A percentile compares a stretch with the other conserved stretches of the same genome.
These are phyloP conservation scores for Pisolithus sp. DNA, from an alignment of 768 basidiomycete species.

Conservation along the genomic window DNA sequence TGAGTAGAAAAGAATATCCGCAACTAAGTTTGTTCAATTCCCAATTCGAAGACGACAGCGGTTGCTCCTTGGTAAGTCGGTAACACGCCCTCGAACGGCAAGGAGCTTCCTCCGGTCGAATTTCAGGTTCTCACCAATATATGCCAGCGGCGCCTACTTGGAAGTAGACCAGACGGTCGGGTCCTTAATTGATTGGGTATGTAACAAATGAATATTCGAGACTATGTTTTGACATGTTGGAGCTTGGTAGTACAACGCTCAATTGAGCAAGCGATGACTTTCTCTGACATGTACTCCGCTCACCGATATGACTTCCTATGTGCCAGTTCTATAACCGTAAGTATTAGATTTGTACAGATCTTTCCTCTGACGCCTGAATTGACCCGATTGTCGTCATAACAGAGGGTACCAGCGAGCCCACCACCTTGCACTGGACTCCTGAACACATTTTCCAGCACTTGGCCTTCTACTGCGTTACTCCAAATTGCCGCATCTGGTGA, in stretches of 20 bases:
- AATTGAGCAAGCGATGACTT: conserved; percentile 16
- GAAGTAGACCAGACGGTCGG: conserved; percentile 33
- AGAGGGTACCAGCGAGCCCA: conserved; percentile 25
- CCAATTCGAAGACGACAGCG: conserved; percentile 19
- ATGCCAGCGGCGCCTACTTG: conserved; percentile 37
- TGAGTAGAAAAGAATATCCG: conserved; percentile 25
- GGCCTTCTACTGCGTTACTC: conserved; percentile 41
- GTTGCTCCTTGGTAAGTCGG: conserved; percentile 36
- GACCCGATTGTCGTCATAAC: not conserved
- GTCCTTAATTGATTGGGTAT: conserved; percentile 39
- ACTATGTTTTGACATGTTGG: not conserved
- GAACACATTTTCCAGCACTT: conserved; percentile 32
- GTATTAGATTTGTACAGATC: not conserved
- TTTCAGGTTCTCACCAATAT: conserved; percentile 36
- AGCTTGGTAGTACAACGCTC: conserved; percentile 35
- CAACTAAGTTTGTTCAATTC: not conserved
- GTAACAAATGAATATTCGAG: not conserved
- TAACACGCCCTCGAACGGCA: not conserved
- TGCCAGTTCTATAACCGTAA: not conserved
- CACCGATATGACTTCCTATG: not conserved
- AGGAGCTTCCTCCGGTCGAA: conserved; percentile 9
- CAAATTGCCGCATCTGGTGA: conserved; percentile 51
- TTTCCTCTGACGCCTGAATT: not conserved
- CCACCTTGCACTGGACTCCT: conserved; percentile 34
- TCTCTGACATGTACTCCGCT: not conserved